These are phyloP conservation scores for Nakaseomyces delphensis DNA, from an alignment of 1,139 yeast genomes.

Conservation along the genomic window DNA sequence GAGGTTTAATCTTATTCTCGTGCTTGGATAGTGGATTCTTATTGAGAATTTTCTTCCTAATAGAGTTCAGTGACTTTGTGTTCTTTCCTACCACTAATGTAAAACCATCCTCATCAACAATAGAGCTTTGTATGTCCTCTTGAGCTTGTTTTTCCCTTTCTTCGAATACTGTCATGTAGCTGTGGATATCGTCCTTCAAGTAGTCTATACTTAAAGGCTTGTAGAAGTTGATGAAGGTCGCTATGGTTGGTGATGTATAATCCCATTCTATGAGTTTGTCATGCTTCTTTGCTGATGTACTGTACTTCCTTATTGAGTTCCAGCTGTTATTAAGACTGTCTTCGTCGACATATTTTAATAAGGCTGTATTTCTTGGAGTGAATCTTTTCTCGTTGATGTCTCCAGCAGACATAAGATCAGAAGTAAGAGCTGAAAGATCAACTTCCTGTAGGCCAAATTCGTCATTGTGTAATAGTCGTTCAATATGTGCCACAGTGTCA, in stretches of 20 bases:
- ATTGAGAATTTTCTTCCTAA: constrained; percentile 31
- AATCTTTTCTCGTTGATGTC: constrained; percentile 30
- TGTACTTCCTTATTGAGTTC: constrained; percentile 47
- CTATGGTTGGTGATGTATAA: constrained; percentile 24
- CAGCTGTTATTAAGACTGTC: constrained; percentile 62
- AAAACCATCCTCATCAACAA: constrained; percentile 90
- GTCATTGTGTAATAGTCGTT: constrained; percentile 28
- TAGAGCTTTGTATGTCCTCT: constrained; percentile 48
- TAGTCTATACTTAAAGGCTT: constrained; percentile 29
- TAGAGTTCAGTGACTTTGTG: constrained; percentile 49
- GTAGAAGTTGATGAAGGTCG: constrained; percentile 30
- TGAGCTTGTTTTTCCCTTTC: constrained; percentile 58
- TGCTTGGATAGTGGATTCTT: constrained; percentile 31
- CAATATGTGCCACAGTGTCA: constrained; percentile 30
- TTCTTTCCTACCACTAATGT: constrained; percentile 82
- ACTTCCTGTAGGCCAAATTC: constrained; percentile 41
- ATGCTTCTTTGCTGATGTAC: constrained; percentile 20
- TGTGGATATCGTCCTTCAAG: constrained; percentile 28
- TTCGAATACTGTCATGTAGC: constrained; percentile 54
- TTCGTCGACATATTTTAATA: constrained; percentile 69
- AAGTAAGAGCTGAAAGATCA: constrained; percentile 51
- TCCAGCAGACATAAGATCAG: constrained; percentile 42
- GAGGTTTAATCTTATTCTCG: constrained; percentile 23
- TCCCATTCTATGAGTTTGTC: constrained; percentile 28
- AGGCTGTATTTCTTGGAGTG: constrained; percentile 65